Conservation (phyloP, 306 rosid genomes). For the Coriaria nepalensis region DNA sequence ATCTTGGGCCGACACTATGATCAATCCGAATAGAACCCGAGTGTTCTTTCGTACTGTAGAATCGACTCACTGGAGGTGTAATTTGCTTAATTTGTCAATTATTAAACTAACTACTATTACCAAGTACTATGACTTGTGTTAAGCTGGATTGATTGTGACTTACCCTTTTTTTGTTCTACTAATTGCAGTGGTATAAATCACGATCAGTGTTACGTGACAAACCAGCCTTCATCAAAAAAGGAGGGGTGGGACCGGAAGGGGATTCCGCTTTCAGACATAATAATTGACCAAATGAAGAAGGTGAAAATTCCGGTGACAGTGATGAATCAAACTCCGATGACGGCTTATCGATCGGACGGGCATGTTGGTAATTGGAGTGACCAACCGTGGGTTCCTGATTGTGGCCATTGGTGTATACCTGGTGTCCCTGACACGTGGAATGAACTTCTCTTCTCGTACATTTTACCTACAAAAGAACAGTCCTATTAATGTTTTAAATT, state of each 20-base stretch:
- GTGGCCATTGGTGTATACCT: constrained; percentile 92
- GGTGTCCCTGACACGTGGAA: constrained; percentile 88
- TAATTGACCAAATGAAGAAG: constrained; percentile 38
- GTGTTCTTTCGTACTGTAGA: constrained; percentile 73
- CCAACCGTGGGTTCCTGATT: constrained; percentile 41
- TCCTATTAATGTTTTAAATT: too few species aligned
- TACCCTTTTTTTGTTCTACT: neutral
- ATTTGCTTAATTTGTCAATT: constrained; percentile 4
- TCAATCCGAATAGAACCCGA: constrained; percentile 37
- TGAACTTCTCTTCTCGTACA: constrained; percentile 51
- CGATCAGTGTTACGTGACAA: constrained; percentile 50
- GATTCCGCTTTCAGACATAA: constrained; percentile 47
- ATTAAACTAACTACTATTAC: constrained; percentile 7
- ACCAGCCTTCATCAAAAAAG: constrained; percentile 28
- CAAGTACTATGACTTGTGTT: constrained; percentile 2
- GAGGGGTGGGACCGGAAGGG: constrained; percentile 37
- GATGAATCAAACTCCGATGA: constrained; percentile 57
- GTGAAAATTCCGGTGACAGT: constrained; percentile 33
- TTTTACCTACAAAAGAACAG: too few species aligned
- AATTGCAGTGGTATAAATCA: constrained; percentile 28
- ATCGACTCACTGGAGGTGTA: constrained; percentile 88
- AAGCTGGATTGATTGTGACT: neutral
- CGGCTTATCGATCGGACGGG: constrained; percentile 71
- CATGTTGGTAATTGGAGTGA: constrained; percentile 77
- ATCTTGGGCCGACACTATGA: constrained; percentile 55